Percentiles rank a stretch among this genome's conserved stretches.
phyloP scores from a whole-genome alignment of 2,329 filamentous ascomycete species.

The Fusarium continuum region DNA sequence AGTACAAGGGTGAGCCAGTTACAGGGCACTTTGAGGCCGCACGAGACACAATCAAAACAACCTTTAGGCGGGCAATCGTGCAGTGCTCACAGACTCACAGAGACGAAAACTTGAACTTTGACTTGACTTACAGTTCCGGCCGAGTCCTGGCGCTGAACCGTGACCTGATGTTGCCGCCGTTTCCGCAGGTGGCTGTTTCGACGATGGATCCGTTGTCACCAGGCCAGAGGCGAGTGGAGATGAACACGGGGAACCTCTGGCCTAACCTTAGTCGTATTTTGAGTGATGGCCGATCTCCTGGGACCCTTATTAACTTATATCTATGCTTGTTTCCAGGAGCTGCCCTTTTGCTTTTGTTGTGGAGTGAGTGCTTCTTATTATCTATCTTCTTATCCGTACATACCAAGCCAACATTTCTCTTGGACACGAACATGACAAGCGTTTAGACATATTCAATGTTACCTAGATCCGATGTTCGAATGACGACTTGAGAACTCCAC shows the following conservation, averaged over 20 bases:
- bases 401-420: not conserved
- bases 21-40: not conserved
- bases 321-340: too few species aligned
- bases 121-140: conserved; percentile 9
- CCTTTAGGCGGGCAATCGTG: conserved; percentile 23
- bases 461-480: not conserved
- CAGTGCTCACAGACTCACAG: conserved; percentile 19
- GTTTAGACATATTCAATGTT: not conserved
- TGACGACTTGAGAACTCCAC: conserved; percentile 4
- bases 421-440: not conserved
- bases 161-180: conserved; percentile 1
- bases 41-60: conserved; percentile 17
- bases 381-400: not conserved
- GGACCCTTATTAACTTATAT: not conserved
- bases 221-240: conserved; percentile 14
- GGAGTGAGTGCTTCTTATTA: too few species aligned
- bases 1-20: conserved; percentile 10
- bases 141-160: not conserved
- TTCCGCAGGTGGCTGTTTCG: conserved; percentile 9
- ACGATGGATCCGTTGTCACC: conserved; percentile 12
- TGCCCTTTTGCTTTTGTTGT: not conserved
- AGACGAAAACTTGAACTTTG: conserved; percentile 16
- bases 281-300: not conserved
- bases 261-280: conserved; percentile 24
- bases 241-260: conserved; percentile 14